Conservation (phyloP, 345 rosid genomes). For the Aurinia saxatilis region DNA sequence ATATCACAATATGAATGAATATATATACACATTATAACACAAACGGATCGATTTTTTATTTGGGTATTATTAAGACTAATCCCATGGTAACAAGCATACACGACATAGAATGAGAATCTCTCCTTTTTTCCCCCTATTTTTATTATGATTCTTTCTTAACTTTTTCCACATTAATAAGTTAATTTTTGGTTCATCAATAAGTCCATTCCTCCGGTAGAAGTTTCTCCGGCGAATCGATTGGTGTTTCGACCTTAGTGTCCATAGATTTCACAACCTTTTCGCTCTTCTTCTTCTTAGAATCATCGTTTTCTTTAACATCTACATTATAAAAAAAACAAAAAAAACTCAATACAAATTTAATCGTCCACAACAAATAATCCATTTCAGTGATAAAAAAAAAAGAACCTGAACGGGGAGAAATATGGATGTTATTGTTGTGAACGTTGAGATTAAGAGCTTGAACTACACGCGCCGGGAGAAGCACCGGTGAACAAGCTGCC, state of each 20-base stretch:
- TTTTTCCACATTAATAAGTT: not conserved
- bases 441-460: slow-evolving; percentile 51
- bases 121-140: not conserved
- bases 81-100: slow-evolving; percentile 23
- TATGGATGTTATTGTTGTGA: slow-evolving; percentile 33
- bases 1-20: too few species aligned
- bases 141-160: slow-evolving; percentile 12
- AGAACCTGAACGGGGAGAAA: slow-evolving; percentile 37
- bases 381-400: not conserved
- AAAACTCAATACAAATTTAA: too few species aligned
- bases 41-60: too few species aligned
- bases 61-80: not conserved
- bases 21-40: too few species aligned
- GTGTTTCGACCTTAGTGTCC: slow-evolving; percentile 23
- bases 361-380: too few species aligned
- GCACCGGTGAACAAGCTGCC: slow-evolving; percentile 52
- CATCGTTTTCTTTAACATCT: slow-evolving; percentile 22
- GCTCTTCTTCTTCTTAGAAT: slow-evolving; percentile 15
- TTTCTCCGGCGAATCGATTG: slow-evolving; percentile 43
- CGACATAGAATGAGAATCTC: not conserved
- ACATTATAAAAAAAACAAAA: not conserved
- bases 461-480: slow-evolving; percentile 50
- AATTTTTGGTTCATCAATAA: slow-evolving; percentile 29
- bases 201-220: slow-evolving; percentile 86
- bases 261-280: slow-evolving; percentile 21